Evolutionary conservation across 208 protist genomes (phyloP), one percentile per base, ranked within the genome.

Genomic region (Angomonas deanei): DNA sequence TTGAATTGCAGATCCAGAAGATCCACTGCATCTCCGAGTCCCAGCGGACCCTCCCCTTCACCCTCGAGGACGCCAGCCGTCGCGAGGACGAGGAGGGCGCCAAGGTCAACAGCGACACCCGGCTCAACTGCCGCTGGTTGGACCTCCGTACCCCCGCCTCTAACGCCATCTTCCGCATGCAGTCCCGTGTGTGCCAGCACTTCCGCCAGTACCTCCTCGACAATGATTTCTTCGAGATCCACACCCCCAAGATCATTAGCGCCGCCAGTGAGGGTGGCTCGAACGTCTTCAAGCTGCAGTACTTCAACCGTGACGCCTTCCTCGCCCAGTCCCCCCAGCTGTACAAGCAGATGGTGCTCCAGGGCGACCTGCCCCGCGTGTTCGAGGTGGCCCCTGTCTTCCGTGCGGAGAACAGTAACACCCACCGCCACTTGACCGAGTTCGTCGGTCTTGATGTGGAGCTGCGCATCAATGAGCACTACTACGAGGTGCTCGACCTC

Each of bases 401-500:
- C 81, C 91, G 99, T 61, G 97, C 98, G 1, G 99, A 99, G 86
- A 98, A 99, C 72, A 98, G 94, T 61, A 96, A 99, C 79, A 99
- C 99, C 0, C 97, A 99, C 73, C 95, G 99, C 61, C 99, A 99
- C 78, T 77, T 99, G 39, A 99, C 96, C 19, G 99, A 99, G 83
- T 99, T 99, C 77, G 95, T 97, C 28, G 99, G 99, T 21, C 78
- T 99, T n/a, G 99, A 99, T 91, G 74, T 99, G 42, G 99, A 99
- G 83, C 99, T 99, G 98, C 93, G 94, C 31, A 98, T 99, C 81
- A 88, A 97, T 48, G 97, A 99, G 70, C 94, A 99, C 79, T 99
- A 99, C 86, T 98, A 99, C 72, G 98, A 99, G 77, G 97, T 98
- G 15, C 78, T 99, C 27, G 96, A 99, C 36, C 33, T 98, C 2